Evolutionary conservation across 2,329 filamentous ascomycete species (phyloP).

Genomic region (Fusarium phyllophilum): DNA sequence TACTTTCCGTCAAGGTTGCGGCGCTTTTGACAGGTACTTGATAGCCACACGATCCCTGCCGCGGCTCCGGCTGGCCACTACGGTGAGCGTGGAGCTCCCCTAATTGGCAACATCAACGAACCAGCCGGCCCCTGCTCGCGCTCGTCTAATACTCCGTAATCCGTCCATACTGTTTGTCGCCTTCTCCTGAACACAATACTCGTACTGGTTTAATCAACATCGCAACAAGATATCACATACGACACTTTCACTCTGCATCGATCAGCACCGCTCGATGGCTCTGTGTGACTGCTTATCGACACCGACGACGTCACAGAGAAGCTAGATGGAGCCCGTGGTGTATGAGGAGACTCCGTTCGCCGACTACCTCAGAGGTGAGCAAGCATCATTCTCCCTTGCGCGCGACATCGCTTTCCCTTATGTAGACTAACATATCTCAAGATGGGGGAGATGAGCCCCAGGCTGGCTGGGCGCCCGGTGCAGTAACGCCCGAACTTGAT

Average conservation of each 20-base stretch:
- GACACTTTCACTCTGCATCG: slow-evolving; percentile 16
- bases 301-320: slow-evolving; percentile 44
- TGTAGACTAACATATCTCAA: slow-evolving; percentile 26
- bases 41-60: slow-evolving; percentile 23
- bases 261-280: slow-evolving; percentile 45
- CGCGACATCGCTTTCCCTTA: background rate
- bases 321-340: slow-evolving; percentile 81
- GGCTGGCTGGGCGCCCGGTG: slow-evolving; percentile 58
- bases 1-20: slow-evolving; percentile 7
- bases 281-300: slow-evolving; percentile 41
- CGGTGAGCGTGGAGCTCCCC: slow-evolving; percentile 41
- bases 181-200: slow-evolving; percentile 37
- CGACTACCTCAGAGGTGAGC: slow-evolving; percentile 84
- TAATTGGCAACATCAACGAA: slow-evolving; percentile 41
- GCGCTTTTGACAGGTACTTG: slow-evolving; percentile 22
- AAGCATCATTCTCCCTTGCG: slow-evolving; percentile 1
- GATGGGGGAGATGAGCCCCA: slow-evolving; percentile 62
- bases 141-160: slow-evolving; percentile 22
- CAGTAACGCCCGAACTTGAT: slow-evolving; percentile 49
- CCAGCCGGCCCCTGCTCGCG: slow-evolving; percentile 38
- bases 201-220: slow-evolving; percentile 19
- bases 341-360: slow-evolving; percentile 89
- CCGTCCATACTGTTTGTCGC: slow-evolving; percentile 21
- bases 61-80: slow-evolving; percentile 27
- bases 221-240: slow-evolving; percentile 20